Conservation (phyloP, 495 filamentous ascomycete species). For the Venustampulla echinocandica region DNA sequence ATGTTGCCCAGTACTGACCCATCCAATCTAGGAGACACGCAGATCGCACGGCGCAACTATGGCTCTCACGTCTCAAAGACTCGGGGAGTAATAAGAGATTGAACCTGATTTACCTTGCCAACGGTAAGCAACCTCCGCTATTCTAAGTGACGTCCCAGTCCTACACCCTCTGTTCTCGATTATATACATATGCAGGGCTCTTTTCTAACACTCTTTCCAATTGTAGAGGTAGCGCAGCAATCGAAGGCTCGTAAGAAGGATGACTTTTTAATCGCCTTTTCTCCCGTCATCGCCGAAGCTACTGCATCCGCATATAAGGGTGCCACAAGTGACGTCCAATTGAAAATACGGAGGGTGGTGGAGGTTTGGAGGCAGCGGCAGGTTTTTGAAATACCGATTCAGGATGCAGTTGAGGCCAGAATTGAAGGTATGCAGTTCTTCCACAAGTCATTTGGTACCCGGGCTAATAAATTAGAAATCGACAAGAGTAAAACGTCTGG, state of each 20-base stretch:
- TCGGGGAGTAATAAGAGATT: constrained; percentile 73
- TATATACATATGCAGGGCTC: constrained; percentile 1
- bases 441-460: background rate
- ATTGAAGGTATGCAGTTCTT: constrained; percentile 54
- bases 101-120: constrained; percentile 90
- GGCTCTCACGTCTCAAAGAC: constrained; percentile 82
- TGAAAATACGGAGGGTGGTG: constrained; percentile 78
- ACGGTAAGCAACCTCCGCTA: constrained; percentile 68
- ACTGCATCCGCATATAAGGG: constrained; percentile 79
- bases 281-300: constrained; percentile 82
- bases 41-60: constrained; percentile 76
- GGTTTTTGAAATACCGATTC: constrained; percentile 75
- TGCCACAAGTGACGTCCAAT: constrained; percentile 70
- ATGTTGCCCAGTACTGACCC: constrained; percentile 12
- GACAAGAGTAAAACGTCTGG: constrained; percentile 65
- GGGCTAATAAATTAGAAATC: constrained; percentile 47
- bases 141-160: too few species aligned
- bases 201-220: too few species aligned
- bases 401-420: constrained; percentile 66
- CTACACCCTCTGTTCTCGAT: background rate
- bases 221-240: constrained; percentile 84
- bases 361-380: constrained; percentile 85
- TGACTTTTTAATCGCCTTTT: constrained; percentile 86
- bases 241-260: constrained; percentile 83
- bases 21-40: constrained; percentile 65